Evolutionary conservation across 768 basidiomycete species (phyloP), one percentile per base, ranked within the genome.

Genomic region (Asterophora parasitica): DNA sequence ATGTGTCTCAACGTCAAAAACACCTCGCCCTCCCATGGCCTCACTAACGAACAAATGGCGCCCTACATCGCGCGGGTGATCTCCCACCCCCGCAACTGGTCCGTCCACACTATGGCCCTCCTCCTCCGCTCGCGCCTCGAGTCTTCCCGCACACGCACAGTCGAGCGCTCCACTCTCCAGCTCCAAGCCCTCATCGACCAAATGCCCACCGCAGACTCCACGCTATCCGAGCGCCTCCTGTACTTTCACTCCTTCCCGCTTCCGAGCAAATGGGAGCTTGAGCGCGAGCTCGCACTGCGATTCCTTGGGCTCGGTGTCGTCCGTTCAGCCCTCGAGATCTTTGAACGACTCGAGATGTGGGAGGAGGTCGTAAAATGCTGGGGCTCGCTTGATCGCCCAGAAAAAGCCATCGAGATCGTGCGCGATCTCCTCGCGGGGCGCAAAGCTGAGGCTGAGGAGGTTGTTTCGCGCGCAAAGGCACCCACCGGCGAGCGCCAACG

Each of bases 311-410:
- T 98, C 41, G 96, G 96, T 12, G 92, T 95, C 47, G 75, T 88
- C 50, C 84, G 84, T 56, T 92, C 89, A 4, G 94, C 96, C 0
- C 71, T 98, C 41, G 94, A 88, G 64, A 94, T 97, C 46, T 98
- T 92, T 61, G 87, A 92, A 67, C 78, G 90, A 30, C 72, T 97
- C 51, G 93, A 98, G 69, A 92, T 97, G 92, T 99, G 94, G 94
- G 96, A 96, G 68, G 91, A 97, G 54, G 93, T 90, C 7, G 92
- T 92, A 35, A 75, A 78, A 52, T 98, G 95, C 66, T 90, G 87
- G 74, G 82, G 84, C 50, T 72, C 82, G 13, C 75, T 94, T 68
- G 93, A 95, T 54, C 71, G 79, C 54, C 78, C 77, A 8, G 89
- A 91, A 45, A 83, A 81, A 60, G 96, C 85, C 4, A 75, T 92